Evolutionary conservation across 768 basidiomycete species (phyloP).

Genomic region (Postia placenta): DNA sequence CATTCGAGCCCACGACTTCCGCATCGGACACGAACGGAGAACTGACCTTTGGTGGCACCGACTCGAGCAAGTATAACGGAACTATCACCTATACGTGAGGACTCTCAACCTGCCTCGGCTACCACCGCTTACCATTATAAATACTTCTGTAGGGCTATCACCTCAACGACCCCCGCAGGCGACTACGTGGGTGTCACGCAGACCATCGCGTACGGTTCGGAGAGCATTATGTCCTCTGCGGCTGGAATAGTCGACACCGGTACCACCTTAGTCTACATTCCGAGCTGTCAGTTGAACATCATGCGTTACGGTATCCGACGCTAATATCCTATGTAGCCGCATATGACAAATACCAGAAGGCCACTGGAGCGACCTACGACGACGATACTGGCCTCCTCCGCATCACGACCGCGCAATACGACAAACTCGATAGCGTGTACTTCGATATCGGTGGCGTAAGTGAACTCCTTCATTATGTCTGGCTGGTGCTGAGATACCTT

Average conservation of each 20-base stretch:
- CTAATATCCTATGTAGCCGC: conserved; percentile 13
- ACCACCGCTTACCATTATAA: conserved; percentile 2
- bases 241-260: conserved; percentile 25
- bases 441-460: conserved; percentile 15
- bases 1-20: conserved; percentile 23
- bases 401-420: conserved; percentile 16
- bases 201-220: conserved; percentile 16
- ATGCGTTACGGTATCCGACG: background rate
- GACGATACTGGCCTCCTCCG: conserved; percentile 13
- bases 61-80: conserved; percentile 22
- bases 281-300: conserved; percentile 2
- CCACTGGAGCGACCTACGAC: conserved; percentile 13
- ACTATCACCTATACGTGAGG: conserved; percentile 20
- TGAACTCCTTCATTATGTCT: conserved; percentile 10
- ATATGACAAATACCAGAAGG: conserved; percentile 17
- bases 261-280: conserved; percentile 17
- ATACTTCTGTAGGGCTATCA: conserved; percentile 14
- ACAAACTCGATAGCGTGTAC: conserved; percentile 16
- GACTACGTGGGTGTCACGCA: conserved; percentile 21
- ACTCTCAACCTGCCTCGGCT: background rate
- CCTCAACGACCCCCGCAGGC: conserved; percentile 13
- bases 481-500: no score
- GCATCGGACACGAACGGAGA: conserved; percentile 14
- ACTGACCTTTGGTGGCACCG: conserved; percentile 18
- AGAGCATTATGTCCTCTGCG: conserved; percentile 11